Percentiles rank a stretch among this genome's conserved stretches.
These are phyloP conservation scores for Gloeophyllum trabeum DNA, from an alignment of 768 basidiomycete species.

Conservation along the genomic window DNA sequence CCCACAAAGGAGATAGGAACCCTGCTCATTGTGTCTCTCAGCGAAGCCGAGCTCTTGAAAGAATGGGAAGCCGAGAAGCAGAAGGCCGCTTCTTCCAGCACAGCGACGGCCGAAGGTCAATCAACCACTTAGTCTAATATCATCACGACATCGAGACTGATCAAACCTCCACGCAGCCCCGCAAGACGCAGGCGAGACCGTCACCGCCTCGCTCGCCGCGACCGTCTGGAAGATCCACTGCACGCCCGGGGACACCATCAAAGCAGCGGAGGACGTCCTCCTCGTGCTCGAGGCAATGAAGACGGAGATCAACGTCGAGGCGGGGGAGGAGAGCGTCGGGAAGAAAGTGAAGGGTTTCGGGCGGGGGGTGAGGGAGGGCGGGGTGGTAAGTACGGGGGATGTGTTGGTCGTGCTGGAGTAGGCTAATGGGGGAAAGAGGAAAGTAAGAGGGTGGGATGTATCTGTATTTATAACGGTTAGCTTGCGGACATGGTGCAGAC, in stretches of 20 bases:
- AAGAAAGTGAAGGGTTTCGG: conserved; percentile 28
- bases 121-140: too few species aligned
- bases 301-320: conserved; percentile 40
- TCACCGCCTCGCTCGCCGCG: conserved; percentile 26
- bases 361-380: conserved; percentile 30
- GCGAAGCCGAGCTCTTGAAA: conserved; percentile 28
- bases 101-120: too few species aligned
- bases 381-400: conserved; percentile 34
- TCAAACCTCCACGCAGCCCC: conserved; percentile 1
- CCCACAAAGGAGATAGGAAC: too few species aligned
- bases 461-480: too few species aligned
- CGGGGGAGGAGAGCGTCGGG: conserved; percentile 33
- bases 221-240: conserved; percentile 41
- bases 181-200: conserved; percentile 4
- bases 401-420: conserved; percentile 25
- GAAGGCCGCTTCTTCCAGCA: conserved; percentile 3
- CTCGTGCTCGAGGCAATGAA: conserved; percentile 58
- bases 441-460: too few species aligned
- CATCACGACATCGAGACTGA: too few species aligned
- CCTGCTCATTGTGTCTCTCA: too few species aligned
- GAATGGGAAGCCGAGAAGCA: conserved; percentile 28
- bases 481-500: too few species aligned
- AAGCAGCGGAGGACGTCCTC: conserved; percentile 29
- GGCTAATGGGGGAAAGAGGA: too few species aligned
- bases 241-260: conserved; percentile 28